A percentile compares a stretch with the other conserved stretches of the same genome.
phyloP scores from a whole-genome alignment of 805 yeast genomes.

The Candida lessepsii region DNA sequence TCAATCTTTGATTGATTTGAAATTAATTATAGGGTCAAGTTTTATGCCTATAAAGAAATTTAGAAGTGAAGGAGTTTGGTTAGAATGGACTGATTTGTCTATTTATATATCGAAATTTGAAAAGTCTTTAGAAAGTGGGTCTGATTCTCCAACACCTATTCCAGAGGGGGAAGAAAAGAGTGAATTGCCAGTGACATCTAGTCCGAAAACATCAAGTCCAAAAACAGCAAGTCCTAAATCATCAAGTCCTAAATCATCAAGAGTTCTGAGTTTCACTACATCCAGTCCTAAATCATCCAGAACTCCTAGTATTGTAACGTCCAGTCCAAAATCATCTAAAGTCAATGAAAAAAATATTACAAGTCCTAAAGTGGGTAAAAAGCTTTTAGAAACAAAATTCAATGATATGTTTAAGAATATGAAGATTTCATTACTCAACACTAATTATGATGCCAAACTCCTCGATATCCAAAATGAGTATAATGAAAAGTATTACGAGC shows the following conservation, averaged over 20 bases:
- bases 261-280: too few relatives aligned
- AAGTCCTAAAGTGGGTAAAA: too few relatives aligned
- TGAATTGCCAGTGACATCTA: too few relatives aligned
- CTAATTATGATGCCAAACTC: constrained; percentile 28
- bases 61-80: constrained; percentile 43
- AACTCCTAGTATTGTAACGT: too few relatives aligned
- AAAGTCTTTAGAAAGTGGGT: constrained; percentile 12
- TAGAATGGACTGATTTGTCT: constrained; percentile 42
- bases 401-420: constrained; percentile 34
- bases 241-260: too few relatives aligned
- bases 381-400: constrained; percentile 23
- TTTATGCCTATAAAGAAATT: constrained; percentile 35
- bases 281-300: too few relatives aligned
- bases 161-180: too few relatives aligned
- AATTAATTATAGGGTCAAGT: constrained; percentile 30
- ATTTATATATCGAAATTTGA: constrained; percentile 17
- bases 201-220: too few relatives aligned
- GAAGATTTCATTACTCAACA: constrained; percentile 29
- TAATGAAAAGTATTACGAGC: constrained; percentile 30
- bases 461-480: constrained; percentile 30
- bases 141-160: background rate
- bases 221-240: too few relatives aligned
- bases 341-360: too few relatives aligned
- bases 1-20: constrained; percentile 36
- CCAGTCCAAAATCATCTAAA: constrained; percentile 6